phyloP scores from a whole-genome alignment of 768 basidiomycete genomes.

The Hygrocybe punicea region DNA sequence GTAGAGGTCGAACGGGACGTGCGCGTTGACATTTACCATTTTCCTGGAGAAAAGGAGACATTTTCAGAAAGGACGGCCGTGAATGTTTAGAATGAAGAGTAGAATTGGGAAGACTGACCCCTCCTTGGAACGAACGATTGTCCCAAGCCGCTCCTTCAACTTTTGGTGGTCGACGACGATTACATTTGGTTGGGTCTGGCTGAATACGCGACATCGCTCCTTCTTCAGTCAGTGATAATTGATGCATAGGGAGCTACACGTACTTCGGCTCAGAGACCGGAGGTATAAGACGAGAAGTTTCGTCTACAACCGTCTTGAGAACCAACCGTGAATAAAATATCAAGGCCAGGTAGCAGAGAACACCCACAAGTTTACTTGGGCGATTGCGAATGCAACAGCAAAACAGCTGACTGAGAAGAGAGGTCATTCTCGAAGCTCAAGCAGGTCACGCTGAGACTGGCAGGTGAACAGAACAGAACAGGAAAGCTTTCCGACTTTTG shows the following conservation, averaged over 20 bases:
- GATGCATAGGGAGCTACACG: constrained; percentile 21
- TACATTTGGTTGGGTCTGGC: constrained; percentile 17
- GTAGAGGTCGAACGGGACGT: constrained; percentile 60
- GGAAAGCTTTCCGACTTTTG: too few species aligned
- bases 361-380: neutral
- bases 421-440: constrained; percentile 4
- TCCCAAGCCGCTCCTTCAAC: constrained; percentile 51
- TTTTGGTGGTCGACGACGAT: constrained; percentile 46
- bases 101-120: constrained; percentile 40
- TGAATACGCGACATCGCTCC: neutral
- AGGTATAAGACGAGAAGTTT: constrained; percentile 35
- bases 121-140: constrained; percentile 60
- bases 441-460: too few species aligned
- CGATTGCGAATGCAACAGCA: neutral
- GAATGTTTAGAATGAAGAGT: neutral
- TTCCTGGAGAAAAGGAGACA: constrained; percentile 40
- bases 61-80: constrained; percentile 5
- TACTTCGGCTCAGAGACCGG: constrained; percentile 21
- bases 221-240: neutral
- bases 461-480: too few species aligned
- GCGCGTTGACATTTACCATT: constrained; percentile 67
- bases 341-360: neutral
- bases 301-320: constrained; percentile 17
- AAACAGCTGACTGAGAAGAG: neutral
- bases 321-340: neutral